Evolutionary conservation across 1,284 basidiomycete genomes (phyloP).

Genomic region (Ganoderma boninense): DNA sequence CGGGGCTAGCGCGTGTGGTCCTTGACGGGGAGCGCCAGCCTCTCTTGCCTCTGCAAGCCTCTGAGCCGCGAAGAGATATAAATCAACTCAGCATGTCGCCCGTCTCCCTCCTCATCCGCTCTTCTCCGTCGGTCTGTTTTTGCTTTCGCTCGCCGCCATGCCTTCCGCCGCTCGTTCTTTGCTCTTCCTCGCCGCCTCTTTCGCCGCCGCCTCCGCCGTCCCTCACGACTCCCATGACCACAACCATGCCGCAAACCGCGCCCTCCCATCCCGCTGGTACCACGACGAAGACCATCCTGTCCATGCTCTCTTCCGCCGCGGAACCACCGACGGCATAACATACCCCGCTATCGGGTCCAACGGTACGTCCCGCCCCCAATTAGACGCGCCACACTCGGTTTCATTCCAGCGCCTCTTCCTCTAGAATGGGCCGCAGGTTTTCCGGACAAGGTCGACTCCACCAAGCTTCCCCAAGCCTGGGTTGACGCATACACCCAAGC

Average conservation of each 20-base stretch:
- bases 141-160: conserved; percentile 14
- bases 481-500: conserved; percentile 70
- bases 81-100: background rate
- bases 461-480: conserved; percentile 67
- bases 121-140: conserved; percentile 6
- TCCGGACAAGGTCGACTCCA: conserved; percentile 51
- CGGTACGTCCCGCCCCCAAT: conserved; percentile 47
- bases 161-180: conserved; percentile 28
- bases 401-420: background rate
- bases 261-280: conserved; percentile 61
- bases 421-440: conserved; percentile 69
- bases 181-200: conserved; percentile 26
- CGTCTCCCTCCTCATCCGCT: background rate
- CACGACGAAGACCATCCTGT: conserved; percentile 63
- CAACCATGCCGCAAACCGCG: conserved; percentile 21
- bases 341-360: conserved; percentile 67
- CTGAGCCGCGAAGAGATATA: conserved; percentile 1
- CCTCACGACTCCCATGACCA: conserved; percentile 27
- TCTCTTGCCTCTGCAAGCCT: conserved; percentile 2
- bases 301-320: conserved; percentile 62
- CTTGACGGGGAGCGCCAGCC: conserved; percentile 3
- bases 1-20: conserved; percentile 17
- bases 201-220: conserved; percentile 17
- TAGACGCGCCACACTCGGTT: background rate
- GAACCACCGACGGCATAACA: conserved; percentile 53